phyloP scores from a whole-genome alignment of 2,329 filamentous ascomycete species.

The Epichloe hybrida region DNA sequence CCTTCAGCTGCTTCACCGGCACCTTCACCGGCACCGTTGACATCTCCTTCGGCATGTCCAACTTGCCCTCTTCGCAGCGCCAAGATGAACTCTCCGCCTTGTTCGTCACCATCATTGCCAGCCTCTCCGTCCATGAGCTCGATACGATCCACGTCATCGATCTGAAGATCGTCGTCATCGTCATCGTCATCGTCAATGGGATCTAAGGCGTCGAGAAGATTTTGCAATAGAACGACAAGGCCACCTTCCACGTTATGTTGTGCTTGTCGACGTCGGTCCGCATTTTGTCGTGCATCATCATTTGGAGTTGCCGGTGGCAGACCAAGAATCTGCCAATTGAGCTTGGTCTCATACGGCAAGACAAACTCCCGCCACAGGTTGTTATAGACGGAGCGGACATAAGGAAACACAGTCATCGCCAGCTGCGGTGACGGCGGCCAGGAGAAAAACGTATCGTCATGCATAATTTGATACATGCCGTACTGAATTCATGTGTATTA shows the following conservation, averaged over 20 bases:
- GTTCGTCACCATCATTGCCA: slow-evolving; percentile 9
- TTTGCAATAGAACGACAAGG: slow-evolving; percentile 22
- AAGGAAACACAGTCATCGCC: slow-evolving; percentile 36
- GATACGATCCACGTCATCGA: slow-evolving; percentile 8
- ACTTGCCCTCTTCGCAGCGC: slow-evolving; percentile 22
- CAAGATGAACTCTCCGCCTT: slow-evolving; percentile 15
- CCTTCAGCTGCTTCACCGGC: slow-evolving; percentile 24
- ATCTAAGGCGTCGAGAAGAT: slow-evolving; percentile 23
- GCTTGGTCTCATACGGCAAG: slow-evolving; percentile 31
- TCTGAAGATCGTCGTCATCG: slow-evolving; percentile 8
- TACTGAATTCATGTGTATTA: slow-evolving; percentile 23
- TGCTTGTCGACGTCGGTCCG: neutral
- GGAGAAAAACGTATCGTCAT: slow-evolving; percentile 29
- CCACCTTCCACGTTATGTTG: slow-evolving; percentile 16
- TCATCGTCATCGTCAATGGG: slow-evolving; percentile 17
- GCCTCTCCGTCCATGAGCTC: slow-evolving; percentile 7
- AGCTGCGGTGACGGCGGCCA: slow-evolving; percentile 43
- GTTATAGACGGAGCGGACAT: slow-evolving; percentile 30
- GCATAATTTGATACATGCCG: slow-evolving; percentile 30
- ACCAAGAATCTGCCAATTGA: slow-evolving; percentile 33
- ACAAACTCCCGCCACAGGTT: slow-evolving; percentile 33
- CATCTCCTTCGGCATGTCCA: slow-evolving; percentile 15
- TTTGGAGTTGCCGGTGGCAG: slow-evolving; percentile 17
- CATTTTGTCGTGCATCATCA: slow-evolving; percentile 8
- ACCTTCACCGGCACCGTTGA: slow-evolving; percentile 10